A percentile compares a stretch with the other conserved stretches of the same genome.
phyloP scores from a whole-genome alignment of 768 basidiomycete genomes.

The Kwoniella pini region DNA sequence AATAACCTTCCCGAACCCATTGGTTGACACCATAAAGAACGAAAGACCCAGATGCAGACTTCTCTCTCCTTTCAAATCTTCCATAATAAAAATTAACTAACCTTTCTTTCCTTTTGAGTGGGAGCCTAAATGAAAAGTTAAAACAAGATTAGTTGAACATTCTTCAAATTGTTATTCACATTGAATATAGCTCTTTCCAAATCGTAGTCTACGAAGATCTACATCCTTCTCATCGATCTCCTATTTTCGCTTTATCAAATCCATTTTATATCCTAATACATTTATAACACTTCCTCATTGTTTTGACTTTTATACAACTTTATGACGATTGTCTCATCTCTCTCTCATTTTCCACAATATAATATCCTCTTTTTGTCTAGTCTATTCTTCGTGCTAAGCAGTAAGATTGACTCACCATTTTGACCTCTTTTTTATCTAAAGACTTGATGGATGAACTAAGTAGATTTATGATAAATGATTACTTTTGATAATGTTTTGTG shows the following conservation, averaged over 20 bases:
- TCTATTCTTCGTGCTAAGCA: background rate
- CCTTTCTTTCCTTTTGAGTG: conserved; percentile 41
- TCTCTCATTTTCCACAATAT: no score
- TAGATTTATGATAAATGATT: background rate
- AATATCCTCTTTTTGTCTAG: no score
- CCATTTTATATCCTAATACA: no score
- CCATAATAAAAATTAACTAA: conserved; percentile 14
- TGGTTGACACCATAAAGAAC: no score
- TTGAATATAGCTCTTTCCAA: background rate
- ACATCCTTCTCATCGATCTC: no score
- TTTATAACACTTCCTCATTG: no score
- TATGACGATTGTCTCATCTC: no score
- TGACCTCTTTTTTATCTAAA: conserved; percentile 20
- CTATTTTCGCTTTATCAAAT: no score
- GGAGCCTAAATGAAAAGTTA: conserved; percentile 30
- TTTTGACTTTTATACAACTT: no score
- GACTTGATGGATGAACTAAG: conserved; percentile 17
- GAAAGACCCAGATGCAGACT: background rate
- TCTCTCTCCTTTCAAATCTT: no score
- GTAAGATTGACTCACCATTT: conserved; percentile 19
- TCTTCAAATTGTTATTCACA: background rate
- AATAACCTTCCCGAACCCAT: no score
- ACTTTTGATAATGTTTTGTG: background rate
- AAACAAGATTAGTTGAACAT: background rate
- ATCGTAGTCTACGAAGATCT: background rate